Evolutionary conservation across 106 monocot genomes (phyloP), one percentile per base, ranked within the genome.

Genomic region (Dendrobium huoshanense): DNA sequence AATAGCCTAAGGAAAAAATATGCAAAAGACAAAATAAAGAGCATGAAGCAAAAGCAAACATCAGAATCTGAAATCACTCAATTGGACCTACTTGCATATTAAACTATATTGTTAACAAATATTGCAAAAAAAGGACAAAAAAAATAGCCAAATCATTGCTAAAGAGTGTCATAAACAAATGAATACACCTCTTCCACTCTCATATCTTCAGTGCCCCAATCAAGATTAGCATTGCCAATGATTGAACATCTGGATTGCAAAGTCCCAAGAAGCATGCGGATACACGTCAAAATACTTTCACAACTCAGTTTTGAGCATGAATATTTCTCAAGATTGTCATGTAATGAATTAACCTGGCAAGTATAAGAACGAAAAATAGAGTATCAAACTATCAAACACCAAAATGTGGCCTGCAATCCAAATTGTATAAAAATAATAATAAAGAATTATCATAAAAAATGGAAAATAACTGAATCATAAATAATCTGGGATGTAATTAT

Each of bases 191-290:
- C 83, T 77, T 79, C 68, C 17, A 77, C 67, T 20, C 79, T 4
- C 22, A 56, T 47, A 67, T 83, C 78, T 33, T 77, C 67, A 41
- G 37, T 40, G 40, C 16, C 41, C 15, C 81, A 75, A 24, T 49
- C 51, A 74, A 4, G 41, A 81, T 86, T 77, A 58, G 7, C 77
- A 75, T 79, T 42, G 17, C 82, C 59, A 78, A 64, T 40, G 29
- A 18, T 49, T 75, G 70, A 79, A 79, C 67, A 55, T 29, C 41
- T 81, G 45, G 78, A 78, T 27, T 55, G 70, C 54, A 80, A 86
- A n/a, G 73, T 83, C 54, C 20, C 77, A 73, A 96, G 75, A 72
- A 96, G 85, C 82, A 77, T 43, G 79, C 59, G 72, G 5, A 90
- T 81, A 40, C 84, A 77, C 25, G 86, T 86, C 82, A 96, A 61